Evolutionary conservation across 768 basidiomycete species (phyloP).

Genomic region (Royoungia palumana): DNA sequence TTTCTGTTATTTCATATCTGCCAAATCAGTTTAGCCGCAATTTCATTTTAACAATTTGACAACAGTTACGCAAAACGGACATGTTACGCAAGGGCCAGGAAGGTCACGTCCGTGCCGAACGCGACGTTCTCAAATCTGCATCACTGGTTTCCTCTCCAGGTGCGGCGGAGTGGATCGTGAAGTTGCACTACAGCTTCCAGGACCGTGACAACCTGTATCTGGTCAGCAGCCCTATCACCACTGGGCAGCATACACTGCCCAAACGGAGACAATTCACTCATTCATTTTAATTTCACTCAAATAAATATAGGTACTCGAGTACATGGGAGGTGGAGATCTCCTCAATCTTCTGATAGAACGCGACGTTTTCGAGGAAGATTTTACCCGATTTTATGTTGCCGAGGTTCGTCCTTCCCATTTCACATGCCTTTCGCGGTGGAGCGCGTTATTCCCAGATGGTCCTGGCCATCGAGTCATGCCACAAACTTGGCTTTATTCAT

Average conservation of each 20-base stretch:
- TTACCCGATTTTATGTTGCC: constrained; percentile 90
- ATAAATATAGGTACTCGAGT: constrained; percentile 74
- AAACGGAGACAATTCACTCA: constrained; percentile 34
- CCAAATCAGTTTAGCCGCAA: constrained; percentile 23
- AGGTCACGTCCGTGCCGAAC: constrained; percentile 94
- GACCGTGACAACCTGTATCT: constrained; percentile 94
- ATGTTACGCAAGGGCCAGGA: constrained; percentile 97
- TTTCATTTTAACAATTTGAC: constrained; percentile 24
- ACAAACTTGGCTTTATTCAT: constrained; percentile 95
- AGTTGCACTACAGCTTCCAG: constrained; percentile 90
- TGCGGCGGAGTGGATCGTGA: constrained; percentile 91
- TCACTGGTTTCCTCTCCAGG: constrained; percentile 71
- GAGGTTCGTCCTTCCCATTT: constrained; percentile 54
- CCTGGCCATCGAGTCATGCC: constrained; percentile 88
- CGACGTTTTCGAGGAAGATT: constrained; percentile 87
- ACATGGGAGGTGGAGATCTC: constrained; percentile 95
- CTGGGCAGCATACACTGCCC: constrained; percentile 15
- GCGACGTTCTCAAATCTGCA: constrained; percentile 90
- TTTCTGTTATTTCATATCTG: constrained; percentile 26
- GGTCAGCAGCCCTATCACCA: constrained; percentile 51
- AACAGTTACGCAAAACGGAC: constrained; percentile 78
- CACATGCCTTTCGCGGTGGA: constrained; percentile 20
- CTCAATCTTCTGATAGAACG: constrained; percentile 92
- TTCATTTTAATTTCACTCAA: constrained; percentile 57
- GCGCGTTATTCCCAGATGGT: constrained; percentile 67